Percentiles rank a stretch among this genome's conserved stretches.
These are phyloP conservation scores for Sporothrix dimorphospora DNA, from an alignment of 2,329 filamentous ascomycete genomes.

Conservation along the genomic window DNA sequence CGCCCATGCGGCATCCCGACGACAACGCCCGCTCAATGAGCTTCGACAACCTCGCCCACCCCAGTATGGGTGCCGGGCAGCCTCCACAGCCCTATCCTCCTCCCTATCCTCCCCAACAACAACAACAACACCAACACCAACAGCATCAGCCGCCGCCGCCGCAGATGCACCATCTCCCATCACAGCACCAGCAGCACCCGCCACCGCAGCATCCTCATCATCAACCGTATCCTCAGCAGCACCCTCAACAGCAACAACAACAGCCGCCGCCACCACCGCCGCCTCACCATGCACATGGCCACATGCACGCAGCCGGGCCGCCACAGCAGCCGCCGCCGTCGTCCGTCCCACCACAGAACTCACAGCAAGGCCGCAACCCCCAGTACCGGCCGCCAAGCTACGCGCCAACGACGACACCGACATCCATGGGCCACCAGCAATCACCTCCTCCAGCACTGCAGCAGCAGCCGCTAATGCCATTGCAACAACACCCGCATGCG, in stretches of 20 bases:
- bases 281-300: background rate
- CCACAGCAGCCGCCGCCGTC: background rate
- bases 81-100: slow-evolving; percentile 13
- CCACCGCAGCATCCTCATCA: background rate
- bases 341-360: background rate
- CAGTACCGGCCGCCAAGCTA: background rate
- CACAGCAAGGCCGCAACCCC: background rate
- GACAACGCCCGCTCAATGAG: slow-evolving; percentile 30
- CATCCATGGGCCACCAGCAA: background rate
- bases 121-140: slow-evolving; percentile 1
- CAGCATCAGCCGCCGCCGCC: slow-evolving; percentile 27
- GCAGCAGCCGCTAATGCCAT: background rate
- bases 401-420: background rate
- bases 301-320: background rate
- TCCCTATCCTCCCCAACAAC: background rate
- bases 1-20: slow-evolving; percentile 24
- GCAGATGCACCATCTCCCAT: slow-evolving; percentile 17
- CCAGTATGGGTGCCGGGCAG: slow-evolving; percentile 21
- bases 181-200: slow-evolving; percentile 29
- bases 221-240: slow-evolving; percentile 13
- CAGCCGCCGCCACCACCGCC: slow-evolving; percentile 41
- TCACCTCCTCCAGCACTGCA: background rate
- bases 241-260: slow-evolving; percentile 45
- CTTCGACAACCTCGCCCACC: slow-evolving; percentile 28
- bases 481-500: slow-evolving; percentile 33